Evolutionary conservation across 2,329 filamentous ascomycete species (phyloP).

Genomic region (Sporothrix humicola): DNA sequence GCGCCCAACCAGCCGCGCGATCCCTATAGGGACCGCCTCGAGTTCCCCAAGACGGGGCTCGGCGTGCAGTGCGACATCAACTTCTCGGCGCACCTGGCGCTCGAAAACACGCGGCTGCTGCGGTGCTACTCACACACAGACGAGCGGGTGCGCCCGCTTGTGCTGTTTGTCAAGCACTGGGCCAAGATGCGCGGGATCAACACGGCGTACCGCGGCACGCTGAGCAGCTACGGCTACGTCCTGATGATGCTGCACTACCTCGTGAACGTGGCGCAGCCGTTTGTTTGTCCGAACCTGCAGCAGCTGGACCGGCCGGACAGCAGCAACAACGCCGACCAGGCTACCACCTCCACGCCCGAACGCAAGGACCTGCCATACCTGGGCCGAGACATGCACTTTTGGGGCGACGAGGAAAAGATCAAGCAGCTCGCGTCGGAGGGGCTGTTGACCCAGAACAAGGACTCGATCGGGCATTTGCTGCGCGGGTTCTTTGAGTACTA

Average conservation of each 20-base stretch:
- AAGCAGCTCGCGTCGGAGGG: conserved; percentile 61
- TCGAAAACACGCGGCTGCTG: conserved; percentile 83
- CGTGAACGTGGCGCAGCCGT: conserved; percentile 78
- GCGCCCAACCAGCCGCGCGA: conserved; percentile 59
- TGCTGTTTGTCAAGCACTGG: conserved; percentile 90
- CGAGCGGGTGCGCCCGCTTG: conserved; percentile 74
- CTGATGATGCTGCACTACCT: conserved; percentile 92
- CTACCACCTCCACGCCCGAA: too few species aligned
- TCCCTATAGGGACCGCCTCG: conserved; percentile 65
- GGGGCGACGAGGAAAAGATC: conserved; percentile 76
- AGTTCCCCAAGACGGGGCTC: conserved; percentile 76
- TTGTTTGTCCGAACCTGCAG: conserved; percentile 85
- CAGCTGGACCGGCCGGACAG: conserved; percentile 53
- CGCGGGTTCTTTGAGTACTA: conserved; percentile 90
- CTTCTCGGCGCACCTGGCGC: conserved; percentile 80
- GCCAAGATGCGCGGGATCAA: conserved; percentile 86
- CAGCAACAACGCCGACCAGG: too few species aligned
- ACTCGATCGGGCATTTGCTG: conserved; percentile 73
- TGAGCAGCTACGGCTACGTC: conserved; percentile 90
- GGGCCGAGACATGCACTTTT: conserved; percentile 76
- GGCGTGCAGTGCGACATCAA: conserved; percentile 94
- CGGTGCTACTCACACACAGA: conserved; percentile 84
- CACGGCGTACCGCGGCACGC: conserved; percentile 80
- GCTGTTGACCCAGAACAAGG: conserved; percentile 69
- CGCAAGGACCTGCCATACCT: conserved; percentile 56